Percentiles rank a stretch among this genome's conserved stretches.
These are phyloP conservation scores for Triticum timopheevii DNA, from an alignment of 176 grass and related monocot genomes.

Conservation along the genomic window DNA sequence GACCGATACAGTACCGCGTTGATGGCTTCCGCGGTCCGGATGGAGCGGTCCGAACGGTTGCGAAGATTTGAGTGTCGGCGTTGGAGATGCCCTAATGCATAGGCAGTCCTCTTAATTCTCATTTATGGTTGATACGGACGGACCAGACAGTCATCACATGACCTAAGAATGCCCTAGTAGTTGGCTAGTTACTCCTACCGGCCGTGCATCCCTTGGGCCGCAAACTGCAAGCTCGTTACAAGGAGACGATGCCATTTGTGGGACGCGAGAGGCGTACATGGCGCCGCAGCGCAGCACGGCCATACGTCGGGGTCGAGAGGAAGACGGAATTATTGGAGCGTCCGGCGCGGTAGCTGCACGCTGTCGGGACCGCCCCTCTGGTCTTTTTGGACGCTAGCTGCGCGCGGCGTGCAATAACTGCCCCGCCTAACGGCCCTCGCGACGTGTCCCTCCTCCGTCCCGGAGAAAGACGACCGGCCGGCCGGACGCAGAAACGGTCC, in stretches of 20 bases:
- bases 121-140: too few relatives aligned
- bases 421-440: not conserved
- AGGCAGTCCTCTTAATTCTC: too few relatives aligned
- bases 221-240: not conserved
- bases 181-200: too few relatives aligned
- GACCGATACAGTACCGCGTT: too few relatives aligned
- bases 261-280: not conserved
- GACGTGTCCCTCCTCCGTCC: not conserved
- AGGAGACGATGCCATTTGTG: conserved; percentile 9
- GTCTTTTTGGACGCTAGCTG: not conserved
- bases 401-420: not conserved
- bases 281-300: not conserved
- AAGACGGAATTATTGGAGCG: not conserved
- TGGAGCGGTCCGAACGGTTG: too few relatives aligned
- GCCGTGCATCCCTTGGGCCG: not conserved
- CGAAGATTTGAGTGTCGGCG: too few relatives aligned
- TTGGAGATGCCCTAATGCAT: too few relatives aligned
- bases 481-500: too few relatives aligned
- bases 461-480: not conserved
- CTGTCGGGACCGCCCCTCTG: not conserved
- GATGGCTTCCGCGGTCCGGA: too few relatives aligned
- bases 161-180: too few relatives aligned
- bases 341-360: not conserved
- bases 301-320: too few relatives aligned
- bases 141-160: too few relatives aligned